A percentile compares a stretch with the other conserved stretches of the same genome.
Conservation (phyloP, 2,329 filamentous ascomycete genomes). For the Beauveria brongniartii region DNA sequence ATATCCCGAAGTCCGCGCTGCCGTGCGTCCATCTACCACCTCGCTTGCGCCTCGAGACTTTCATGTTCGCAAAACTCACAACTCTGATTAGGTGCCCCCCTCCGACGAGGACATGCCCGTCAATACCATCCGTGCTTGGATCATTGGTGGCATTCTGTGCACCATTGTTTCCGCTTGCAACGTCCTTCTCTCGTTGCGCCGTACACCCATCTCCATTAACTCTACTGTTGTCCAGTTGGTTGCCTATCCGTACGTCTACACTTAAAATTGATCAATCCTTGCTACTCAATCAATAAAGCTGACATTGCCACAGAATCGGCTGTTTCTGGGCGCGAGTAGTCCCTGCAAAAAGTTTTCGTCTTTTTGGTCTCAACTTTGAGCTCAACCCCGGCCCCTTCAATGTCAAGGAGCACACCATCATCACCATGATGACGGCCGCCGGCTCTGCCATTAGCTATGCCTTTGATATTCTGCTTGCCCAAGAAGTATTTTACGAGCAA, state of each 20-base stretch:
- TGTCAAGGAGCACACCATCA: slow-evolving; percentile 41
- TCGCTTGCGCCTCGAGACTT: too few relatives aligned
- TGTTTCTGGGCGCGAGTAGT: slow-evolving; percentile 25
- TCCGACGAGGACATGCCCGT: slow-evolving; percentile 45
- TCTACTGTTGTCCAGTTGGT: slow-evolving; percentile 48
- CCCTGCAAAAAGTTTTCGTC: slow-evolving; percentile 22
- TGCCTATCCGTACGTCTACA: slow-evolving; percentile 34
- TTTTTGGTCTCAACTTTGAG: slow-evolving; percentile 26
- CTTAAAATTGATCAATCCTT: neutral
- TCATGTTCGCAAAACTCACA: neutral
- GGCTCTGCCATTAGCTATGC: slow-evolving; percentile 27
- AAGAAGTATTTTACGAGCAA: slow-evolving; percentile 42
- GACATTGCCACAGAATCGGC: slow-evolving; percentile 17
- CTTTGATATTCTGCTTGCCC: slow-evolving; percentile 34
- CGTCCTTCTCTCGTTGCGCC: slow-evolving; percentile 41
- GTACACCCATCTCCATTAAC: slow-evolving; percentile 42
- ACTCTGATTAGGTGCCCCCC: slow-evolving; percentile 16
- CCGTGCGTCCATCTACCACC: neutral
- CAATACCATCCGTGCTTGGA: slow-evolving; percentile 53
- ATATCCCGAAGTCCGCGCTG: slow-evolving; percentile 39
- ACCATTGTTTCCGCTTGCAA: slow-evolving; percentile 51
- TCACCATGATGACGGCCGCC: slow-evolving; percentile 37
- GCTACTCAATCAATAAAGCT: neutral
- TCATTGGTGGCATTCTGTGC: slow-evolving; percentile 45
- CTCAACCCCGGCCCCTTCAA: slow-evolving; percentile 36